Conservation (phyloP, 106 monocot genomes). For the Dendrobium officinale region DNA sequence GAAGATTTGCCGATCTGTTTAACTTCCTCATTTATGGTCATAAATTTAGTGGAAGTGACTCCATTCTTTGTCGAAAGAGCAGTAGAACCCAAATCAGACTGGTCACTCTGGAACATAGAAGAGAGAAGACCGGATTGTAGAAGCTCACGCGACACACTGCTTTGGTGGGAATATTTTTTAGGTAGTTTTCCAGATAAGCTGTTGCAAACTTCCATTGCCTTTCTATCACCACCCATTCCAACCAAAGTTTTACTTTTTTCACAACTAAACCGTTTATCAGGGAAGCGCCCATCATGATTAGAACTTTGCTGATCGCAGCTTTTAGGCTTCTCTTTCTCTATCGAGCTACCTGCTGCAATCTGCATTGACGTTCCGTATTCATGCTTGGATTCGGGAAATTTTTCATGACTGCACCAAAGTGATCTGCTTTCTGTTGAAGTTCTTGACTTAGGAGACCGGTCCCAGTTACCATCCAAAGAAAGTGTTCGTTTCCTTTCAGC, state of each 20-base stretch:
- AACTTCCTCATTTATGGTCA: neutral
- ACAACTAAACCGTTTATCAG: neutral
- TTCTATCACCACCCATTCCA: constrained; percentile 9
- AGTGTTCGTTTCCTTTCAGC: constrained; percentile 10
- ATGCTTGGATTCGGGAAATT: neutral
- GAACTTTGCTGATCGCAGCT: constrained; percentile 5
- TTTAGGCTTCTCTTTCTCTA: neutral
- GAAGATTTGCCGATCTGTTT: neutral
- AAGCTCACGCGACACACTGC: neutral
- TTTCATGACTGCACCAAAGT: neutral
- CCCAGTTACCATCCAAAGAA: constrained; percentile 3
- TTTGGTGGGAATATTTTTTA: neutral
- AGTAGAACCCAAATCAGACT: neutral
- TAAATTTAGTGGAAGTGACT: neutral
- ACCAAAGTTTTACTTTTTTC: constrained; percentile 6
- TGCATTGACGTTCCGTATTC: neutral
- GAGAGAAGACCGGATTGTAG: neutral
- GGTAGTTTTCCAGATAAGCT: neutral
- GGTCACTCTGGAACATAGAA: neutral
- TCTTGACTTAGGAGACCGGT: constrained; percentile 5
- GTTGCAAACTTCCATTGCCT: neutral
- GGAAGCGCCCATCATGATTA: neutral
- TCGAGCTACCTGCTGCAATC: neutral
- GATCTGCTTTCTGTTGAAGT: neutral
- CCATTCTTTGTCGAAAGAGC: neutral